Evolutionary conservation across 2,329 filamentous ascomycete species (phyloP), one percentile per base, ranked within the genome.

Genomic region (Talaromyces marneffei): DNA sequence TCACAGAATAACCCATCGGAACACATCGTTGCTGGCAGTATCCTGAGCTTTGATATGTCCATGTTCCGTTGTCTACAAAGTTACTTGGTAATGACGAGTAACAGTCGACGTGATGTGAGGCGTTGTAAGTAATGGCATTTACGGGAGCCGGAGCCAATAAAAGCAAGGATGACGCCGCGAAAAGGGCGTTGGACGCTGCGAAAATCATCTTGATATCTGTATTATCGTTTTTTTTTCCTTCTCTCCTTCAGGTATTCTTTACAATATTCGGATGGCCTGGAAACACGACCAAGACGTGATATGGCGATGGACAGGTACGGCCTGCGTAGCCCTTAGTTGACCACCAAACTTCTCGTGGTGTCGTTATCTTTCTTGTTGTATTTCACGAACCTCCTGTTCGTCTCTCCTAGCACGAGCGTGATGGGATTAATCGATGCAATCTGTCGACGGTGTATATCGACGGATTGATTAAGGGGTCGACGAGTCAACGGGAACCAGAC

Each of bases 21-120:
- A 78, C 68, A 70, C 85, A 87, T 64, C 77, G 72, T 20, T 74
- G 67, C 65, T 83, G 80, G 66, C 85, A 87, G 65, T 80, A 80
- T 58, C 84, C 83, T 31, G 74, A 72, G 64, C 79, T 82, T 67
- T 85, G 83, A 67, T 78, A 87, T 29, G 71, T 75, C 61, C 78
- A 83, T 12, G 67, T 61, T 16, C 80, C 82, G 63, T 80, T 74
- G 63, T 82, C 76, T 53, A 73, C 72, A 57, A 85, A 73, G 2
- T 77, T 78, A 53, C 25, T 55, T 9, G 61, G 61, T 20, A 59
- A 35, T 23, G 52, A 42, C 10, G 53, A 57, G 57, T 59, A 63
- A 53, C 57, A 63, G 42, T 60, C 52, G 52, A 63, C 57, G 10
- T 53, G 37, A 16, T 23, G 40, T 39, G 33, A 52, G 46, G 63